Conservation (phyloP, 2,329 filamentous ascomycete genomes). For the Penicillium digitatum region DNA sequence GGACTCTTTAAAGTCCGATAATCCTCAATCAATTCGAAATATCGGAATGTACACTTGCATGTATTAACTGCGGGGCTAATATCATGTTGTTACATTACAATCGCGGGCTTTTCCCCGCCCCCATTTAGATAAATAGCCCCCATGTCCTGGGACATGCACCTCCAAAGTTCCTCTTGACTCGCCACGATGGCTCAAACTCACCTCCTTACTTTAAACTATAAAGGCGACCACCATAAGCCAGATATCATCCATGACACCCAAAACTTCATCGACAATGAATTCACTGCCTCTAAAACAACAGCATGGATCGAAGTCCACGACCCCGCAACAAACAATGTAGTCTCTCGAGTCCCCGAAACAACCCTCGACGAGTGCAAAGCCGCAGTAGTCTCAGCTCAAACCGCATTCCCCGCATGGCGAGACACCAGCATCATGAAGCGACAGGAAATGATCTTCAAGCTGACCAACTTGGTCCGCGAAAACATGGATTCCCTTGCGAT, state of each 20-base stretch:
- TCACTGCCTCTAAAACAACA: background rate
- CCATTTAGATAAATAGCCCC: background rate
- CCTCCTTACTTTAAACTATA: background rate
- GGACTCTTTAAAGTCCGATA: too few species aligned
- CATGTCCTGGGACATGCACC: background rate
- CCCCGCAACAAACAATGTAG: slow-evolving; percentile 3
- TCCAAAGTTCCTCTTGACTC: background rate
- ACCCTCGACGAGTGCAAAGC: slow-evolving; percentile 56
- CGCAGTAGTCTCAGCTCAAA: slow-evolving; percentile 55
- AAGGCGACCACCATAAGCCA: background rate
- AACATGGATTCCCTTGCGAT: slow-evolving; percentile 60
- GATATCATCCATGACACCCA: background rate
- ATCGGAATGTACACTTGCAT: background rate
- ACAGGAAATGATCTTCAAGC: slow-evolving; percentile 63
- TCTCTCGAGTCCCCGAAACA: slow-evolving; percentile 58
- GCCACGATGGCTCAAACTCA: background rate
- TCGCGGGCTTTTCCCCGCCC: background rate
- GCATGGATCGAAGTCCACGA: background rate
- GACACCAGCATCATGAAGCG: slow-evolving; percentile 53
- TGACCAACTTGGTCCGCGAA: slow-evolving; percentile 56
- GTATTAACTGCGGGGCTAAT: background rate
- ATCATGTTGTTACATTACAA: background rate
- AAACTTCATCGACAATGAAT: slow-evolving; percentile 1
- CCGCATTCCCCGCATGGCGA: slow-evolving; percentile 57
- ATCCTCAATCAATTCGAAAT: too few species aligned